Percentiles rank a stretch among this genome's conserved stretches.
Evolutionary conservation across 768 basidiomycete genomes (phyloP).

Genomic region (Tylopilus sp.): DNA sequence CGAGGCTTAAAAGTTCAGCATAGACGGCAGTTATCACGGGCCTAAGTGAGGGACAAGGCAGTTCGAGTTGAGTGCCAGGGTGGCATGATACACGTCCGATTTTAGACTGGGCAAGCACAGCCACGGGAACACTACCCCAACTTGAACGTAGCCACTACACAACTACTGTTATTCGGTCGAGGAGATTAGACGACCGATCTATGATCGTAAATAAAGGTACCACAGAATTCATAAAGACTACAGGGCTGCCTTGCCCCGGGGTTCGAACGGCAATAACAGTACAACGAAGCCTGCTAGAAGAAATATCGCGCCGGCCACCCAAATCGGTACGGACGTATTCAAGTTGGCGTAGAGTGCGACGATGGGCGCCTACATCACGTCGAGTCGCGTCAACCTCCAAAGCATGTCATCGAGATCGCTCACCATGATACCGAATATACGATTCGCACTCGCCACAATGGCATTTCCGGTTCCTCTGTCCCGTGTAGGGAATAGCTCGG

Average conservation of each 20-base stretch:
- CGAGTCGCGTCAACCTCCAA: not conserved
- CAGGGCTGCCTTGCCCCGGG: constrained; percentile 52
- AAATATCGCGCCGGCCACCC: constrained; percentile 51
- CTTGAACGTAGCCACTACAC: too few relatives aligned
- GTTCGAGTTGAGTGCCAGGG: too few relatives aligned
- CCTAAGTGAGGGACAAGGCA: too few relatives aligned
- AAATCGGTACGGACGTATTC: constrained; percentile 50
- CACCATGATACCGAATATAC: constrained; percentile 59
- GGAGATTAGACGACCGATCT: too few relatives aligned
- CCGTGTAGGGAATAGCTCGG: constrained; percentile 53
- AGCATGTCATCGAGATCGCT: constrained; percentile 10
- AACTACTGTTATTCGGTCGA: too few relatives aligned
- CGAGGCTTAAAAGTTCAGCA: too few relatives aligned
- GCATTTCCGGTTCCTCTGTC: constrained; percentile 56
- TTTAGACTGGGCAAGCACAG: too few relatives aligned
- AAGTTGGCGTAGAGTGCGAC: constrained; percentile 49
- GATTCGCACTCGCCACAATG: constrained; percentile 48
- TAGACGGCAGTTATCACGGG: too few relatives aligned
- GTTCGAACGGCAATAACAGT: constrained; percentile 53
- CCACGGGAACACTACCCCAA: too few relatives aligned
- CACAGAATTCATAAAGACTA: constrained; percentile 17
- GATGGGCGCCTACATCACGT: constrained; percentile 39
- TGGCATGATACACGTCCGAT: too few relatives aligned
- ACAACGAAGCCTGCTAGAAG: constrained; percentile 46
- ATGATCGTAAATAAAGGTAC: too few relatives aligned